A percentile compares a stretch with the other conserved stretches of the same genome.
phyloP scores from a whole-genome alignment of 331 rosid genomes.

The Telfairia occidentalis region DNA sequence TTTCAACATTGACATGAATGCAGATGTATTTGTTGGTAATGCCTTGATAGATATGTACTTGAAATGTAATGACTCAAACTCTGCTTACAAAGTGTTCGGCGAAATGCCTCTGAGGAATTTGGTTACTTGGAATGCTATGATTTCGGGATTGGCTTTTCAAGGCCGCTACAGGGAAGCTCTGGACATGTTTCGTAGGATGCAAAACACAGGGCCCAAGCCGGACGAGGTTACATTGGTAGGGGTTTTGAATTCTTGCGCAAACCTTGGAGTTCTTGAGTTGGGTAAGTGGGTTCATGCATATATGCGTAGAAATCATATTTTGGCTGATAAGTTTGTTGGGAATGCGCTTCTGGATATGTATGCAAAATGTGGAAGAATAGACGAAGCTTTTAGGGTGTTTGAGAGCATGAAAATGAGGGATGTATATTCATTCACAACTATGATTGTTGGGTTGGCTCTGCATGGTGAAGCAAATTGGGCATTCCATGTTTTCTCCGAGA shows the following conservation, averaged over 20 bases:
- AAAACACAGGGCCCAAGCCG: slow-evolving; percentile 19
- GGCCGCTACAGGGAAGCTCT: slow-evolving; percentile 27
- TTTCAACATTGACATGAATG: slow-evolving; percentile 12
- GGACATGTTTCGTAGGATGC: slow-evolving; percentile 24
- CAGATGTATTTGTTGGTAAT: slow-evolving; percentile 25
- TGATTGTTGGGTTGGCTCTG: slow-evolving; percentile 30
- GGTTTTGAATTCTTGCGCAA: slow-evolving; percentile 26
- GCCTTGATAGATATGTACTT: slow-evolving; percentile 33
- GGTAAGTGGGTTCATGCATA: slow-evolving; percentile 36
- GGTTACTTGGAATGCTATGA: slow-evolving; percentile 31
- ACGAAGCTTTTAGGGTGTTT: slow-evolving; percentile 22
- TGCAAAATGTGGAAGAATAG: slow-evolving; percentile 32
- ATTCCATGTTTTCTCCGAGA: slow-evolving; percentile 16
- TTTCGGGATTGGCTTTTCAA: slow-evolving; percentile 23
- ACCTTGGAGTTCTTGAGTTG: slow-evolving; percentile 27
- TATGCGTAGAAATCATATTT: slow-evolving; percentile 16
- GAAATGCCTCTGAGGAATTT: slow-evolving; percentile 23
- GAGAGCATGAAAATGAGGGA: slow-evolving; percentile 21
- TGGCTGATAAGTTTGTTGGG: slow-evolving; percentile 23
- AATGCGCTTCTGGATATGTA: slow-evolving; percentile 33
- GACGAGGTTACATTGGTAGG: slow-evolving; percentile 29
- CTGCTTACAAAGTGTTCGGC: slow-evolving; percentile 1
- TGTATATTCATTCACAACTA: slow-evolving; percentile 26
- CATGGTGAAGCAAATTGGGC: slow-evolving; percentile 30
- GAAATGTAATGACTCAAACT: slow-evolving; percentile 20